Evolutionary conservation across 768 basidiomycete genomes (phyloP).

Genomic region (Galerina sulciceps): DNA sequence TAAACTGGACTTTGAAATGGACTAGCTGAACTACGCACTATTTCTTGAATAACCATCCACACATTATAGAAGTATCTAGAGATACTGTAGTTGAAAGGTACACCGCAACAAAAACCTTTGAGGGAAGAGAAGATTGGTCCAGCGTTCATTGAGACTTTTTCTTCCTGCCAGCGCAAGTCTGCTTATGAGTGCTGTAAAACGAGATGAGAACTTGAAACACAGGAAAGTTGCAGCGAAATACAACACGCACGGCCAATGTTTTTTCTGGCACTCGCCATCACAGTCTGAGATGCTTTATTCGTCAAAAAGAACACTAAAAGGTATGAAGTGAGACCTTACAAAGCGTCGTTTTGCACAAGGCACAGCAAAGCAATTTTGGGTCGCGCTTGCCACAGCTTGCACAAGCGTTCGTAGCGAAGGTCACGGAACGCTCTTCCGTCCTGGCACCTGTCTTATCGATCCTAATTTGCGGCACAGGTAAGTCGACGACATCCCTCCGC

Average conservation of each 20-base stretch:
- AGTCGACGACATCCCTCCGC: constrained; percentile 1
- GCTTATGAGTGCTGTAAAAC: background rate
- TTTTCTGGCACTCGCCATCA: constrained; percentile 2
- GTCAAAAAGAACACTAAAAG: background rate
- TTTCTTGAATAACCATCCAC: too few relatives aligned
- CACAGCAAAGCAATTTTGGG: background rate
- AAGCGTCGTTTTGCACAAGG: constrained; percentile 2
- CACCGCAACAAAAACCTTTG: too few relatives aligned
- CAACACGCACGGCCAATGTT: constrained; percentile 1
- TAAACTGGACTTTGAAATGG: too few relatives aligned
- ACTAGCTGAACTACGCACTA: too few relatives aligned
- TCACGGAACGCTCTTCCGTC: background rate
- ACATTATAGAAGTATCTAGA: too few relatives aligned
- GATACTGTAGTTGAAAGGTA: too few relatives aligned
- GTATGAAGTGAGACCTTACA: background rate
- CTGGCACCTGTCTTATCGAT: background rate
- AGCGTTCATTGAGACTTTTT: background rate
- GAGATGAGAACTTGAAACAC: background rate
- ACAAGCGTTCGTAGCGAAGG: constrained; percentile 4
- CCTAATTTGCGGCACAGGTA: constrained; percentile 3
- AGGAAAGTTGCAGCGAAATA: background rate
- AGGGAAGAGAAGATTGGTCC: too few relatives aligned
- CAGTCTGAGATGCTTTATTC: background rate
- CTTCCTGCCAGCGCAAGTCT: background rate
- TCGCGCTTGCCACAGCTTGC: constrained; percentile 3